Evolutionary conservation across 1,284 basidiomycete species (phyloP).

Genomic region (Porogramme epimiltina): DNA sequence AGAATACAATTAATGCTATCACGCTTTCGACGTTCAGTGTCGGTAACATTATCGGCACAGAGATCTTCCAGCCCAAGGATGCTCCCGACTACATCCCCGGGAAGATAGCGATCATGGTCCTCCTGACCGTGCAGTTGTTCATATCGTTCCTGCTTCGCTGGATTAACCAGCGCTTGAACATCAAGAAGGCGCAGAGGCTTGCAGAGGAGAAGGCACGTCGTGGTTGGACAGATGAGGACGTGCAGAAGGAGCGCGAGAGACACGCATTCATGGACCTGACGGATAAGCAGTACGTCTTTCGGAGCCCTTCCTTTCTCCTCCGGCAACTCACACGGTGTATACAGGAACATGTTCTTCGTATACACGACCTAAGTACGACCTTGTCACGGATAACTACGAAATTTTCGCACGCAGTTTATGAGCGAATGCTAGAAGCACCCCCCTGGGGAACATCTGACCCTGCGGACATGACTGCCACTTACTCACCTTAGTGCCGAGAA

Average conservation of each 20-base stretch:
- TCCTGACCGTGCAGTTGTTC: constrained; percentile 50
- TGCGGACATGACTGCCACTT: too few species aligned
- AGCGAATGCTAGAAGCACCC: too few species aligned
- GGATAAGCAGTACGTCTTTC: constrained; percentile 51
- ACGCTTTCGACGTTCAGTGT: constrained; percentile 54
- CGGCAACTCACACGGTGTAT: not conserved
- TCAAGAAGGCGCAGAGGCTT: constrained; percentile 43
- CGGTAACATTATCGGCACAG: constrained; percentile 57
- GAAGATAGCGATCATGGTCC: constrained; percentile 59
- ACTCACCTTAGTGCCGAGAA: too few species aligned
- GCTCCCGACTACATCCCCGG: constrained; percentile 61
- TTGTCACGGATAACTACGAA: not conserved
- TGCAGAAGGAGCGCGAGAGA: constrained; percentile 55
- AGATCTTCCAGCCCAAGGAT: constrained; percentile 60
- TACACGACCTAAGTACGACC: constrained; percentile 33
- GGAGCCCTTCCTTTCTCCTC: not conserved
- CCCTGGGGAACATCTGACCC: too few species aligned
- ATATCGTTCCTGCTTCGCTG: constrained; percentile 52
- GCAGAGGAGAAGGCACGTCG: constrained; percentile 44
- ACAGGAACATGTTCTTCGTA: constrained; percentile 39
- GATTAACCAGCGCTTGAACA: constrained; percentile 54
- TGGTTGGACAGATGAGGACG: constrained; percentile 56
- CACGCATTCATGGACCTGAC: constrained; percentile 64
- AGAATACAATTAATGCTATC: constrained; percentile 54
- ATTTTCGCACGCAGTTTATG: too few species aligned